phyloP scores from a whole-genome alignment of 148 eudicot genomes.

The Cornus suecica region DNA sequence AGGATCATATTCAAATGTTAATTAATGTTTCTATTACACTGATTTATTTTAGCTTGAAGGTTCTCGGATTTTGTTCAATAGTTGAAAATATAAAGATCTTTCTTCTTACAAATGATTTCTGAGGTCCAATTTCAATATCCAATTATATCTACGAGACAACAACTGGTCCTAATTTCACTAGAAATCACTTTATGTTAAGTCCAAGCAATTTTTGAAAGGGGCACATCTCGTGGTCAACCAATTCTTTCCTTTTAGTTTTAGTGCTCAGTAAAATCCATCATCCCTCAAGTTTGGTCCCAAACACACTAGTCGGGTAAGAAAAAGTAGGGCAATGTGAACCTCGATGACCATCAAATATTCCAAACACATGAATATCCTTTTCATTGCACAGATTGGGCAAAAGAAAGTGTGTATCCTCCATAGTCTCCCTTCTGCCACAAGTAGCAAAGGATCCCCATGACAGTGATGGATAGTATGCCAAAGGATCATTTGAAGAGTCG shows the following conservation, averaged over 20 bases:
- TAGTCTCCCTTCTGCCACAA: conserved; percentile 85
- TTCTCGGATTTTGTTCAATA: background rate
- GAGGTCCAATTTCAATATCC: too few species aligned
- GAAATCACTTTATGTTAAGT: background rate
- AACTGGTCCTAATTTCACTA: background rate
- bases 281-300: conserved; percentile 9
- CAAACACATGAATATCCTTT: conserved; percentile 60
- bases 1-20: background rate
- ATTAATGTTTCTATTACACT: background rate
- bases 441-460: conserved; percentile 92
- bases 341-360: conserved; percentile 98
- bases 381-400: conserved; percentile 50
- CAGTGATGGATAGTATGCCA: conserved; percentile 54
- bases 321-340: conserved; percentile 40
- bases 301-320: background rate
- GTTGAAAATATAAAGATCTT: background rate
- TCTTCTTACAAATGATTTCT: background rate
- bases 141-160: background rate
- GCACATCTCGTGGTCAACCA: background rate
- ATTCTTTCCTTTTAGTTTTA: background rate
- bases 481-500: conserved; percentile 31
- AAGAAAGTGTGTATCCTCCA: conserved; percentile 97
- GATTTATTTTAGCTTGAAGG: background rate
- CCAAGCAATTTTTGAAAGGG: background rate
- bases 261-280: background rate